phyloP scores from a whole-genome alignment of 2,329 filamentous ascomycete species.

The Fusarium sp. region DNA sequence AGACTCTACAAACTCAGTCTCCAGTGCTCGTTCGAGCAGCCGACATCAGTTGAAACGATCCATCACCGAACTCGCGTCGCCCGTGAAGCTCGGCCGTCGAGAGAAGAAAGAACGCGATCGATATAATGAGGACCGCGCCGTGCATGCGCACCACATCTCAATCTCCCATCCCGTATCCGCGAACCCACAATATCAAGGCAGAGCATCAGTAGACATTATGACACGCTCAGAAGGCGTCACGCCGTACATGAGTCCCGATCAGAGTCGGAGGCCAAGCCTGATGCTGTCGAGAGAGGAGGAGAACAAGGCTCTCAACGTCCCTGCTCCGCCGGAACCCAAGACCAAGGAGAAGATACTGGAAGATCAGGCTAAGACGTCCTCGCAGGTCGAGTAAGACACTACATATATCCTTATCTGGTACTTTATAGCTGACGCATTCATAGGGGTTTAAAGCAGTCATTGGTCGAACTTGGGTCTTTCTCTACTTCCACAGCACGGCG shows the following conservation, averaged over 20 bases:
- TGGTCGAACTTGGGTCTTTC: constrained; percentile 67
- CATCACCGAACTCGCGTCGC: constrained; percentile 64
- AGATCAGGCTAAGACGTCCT: constrained; percentile 51
- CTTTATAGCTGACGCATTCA: constrained; percentile 37
- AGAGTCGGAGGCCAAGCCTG: constrained; percentile 58
- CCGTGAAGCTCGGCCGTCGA: constrained; percentile 55
- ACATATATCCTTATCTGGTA: neutral
- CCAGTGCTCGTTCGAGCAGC: constrained; percentile 45
- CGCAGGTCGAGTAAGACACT: constrained; percentile 49
- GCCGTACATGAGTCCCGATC: constrained; percentile 56
- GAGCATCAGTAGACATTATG: constrained; percentile 59
- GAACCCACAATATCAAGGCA: constrained; percentile 47
- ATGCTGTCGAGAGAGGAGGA: constrained; percentile 50
- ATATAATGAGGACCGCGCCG: constrained; percentile 47
- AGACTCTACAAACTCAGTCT: constrained; percentile 41
- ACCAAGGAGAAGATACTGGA: constrained; percentile 53
- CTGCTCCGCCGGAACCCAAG: constrained; percentile 36
- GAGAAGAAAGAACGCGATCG: constrained; percentile 47
- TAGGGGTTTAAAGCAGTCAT: constrained; percentile 63
- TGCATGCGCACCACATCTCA: constrained; percentile 32
- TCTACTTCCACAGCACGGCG: constrained; percentile 72
- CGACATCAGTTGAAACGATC: constrained; percentile 68
- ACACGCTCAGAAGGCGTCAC: constrained; percentile 59
- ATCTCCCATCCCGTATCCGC: constrained; percentile 39
- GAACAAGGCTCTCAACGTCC: constrained; percentile 24